Evolutionary conservation across 1,139 yeast genomes (phyloP), one percentile per base, ranked within the genome.

Genomic region (Geotrichum bryndzae): DNA sequence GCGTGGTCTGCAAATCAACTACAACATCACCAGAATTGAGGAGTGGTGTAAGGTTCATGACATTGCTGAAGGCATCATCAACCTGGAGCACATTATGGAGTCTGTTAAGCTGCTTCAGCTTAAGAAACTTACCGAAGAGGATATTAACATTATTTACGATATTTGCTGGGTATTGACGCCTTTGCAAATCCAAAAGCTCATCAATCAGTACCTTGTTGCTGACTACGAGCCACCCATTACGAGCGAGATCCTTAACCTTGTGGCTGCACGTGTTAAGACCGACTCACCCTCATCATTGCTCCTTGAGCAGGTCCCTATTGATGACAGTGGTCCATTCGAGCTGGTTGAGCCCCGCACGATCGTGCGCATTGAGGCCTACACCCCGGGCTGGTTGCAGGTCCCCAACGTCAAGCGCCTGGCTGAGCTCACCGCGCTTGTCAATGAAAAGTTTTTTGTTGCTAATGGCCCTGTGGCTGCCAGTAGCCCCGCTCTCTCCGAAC

Each of bases 31-130:
- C 5, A 84, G 99, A 70, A 82, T 95, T 69, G 98, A 92, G 75
- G 99, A 95, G 77, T 95, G 99, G 99, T 94, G 99, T 77, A 94
- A 91, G 76, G 85, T 92, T 3, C 97, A 94, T 74, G 96, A 89
- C 64, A 84, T 95, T 68, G 88, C 90, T 61, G 97, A 92, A 72
- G 97, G 96, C 2, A 84, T 95, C 15, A 84, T 87, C 51, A 86
- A 91, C 71, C 82, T 95, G 73, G 87, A 88, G 66, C 98, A 92
- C 73, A 81, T 95, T 72, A 82, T 91, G 72, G 99, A 95, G 77
- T 95, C 96, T 29, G 95, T 97, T 56, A 95, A 95, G 77, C 80
- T 95, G 66, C 80, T 95, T 70, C 99, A 95, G 77, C 84, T 94
- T 72, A 85, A 96, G 75, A 94, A 92, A 79, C 87, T 88, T 68